Evolutionary conservation across 768 basidiomycete species (phyloP), one percentile per base, ranked within the genome.

Genomic region (Rhodotorula graminis): DNA sequence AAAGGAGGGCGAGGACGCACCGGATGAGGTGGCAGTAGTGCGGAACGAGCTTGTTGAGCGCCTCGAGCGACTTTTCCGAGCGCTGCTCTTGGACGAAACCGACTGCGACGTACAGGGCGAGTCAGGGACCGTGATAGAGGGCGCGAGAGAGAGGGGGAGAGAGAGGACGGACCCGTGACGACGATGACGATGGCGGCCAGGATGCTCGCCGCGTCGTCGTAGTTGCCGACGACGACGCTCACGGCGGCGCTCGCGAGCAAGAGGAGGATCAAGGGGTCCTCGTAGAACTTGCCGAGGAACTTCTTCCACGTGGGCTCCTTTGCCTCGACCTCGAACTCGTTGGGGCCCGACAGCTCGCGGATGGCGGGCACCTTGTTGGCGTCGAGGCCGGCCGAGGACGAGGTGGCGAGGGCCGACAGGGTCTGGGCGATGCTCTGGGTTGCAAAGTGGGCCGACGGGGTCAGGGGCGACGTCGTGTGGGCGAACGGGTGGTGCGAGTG

Each of bases 21-120:
- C 93, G 90, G 65, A 90, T 84, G 72, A 96, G 88, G 79, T 94
- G 92, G 79, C 93, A 95, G 80, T 95, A 92, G 80, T 98, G 94
- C 0, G 94, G 94, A 31, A 98, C 94, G 55, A 98, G 89, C 81
- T 94, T 96, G 83, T 93, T 96, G 47, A 98, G 84, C 0, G 94
- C 92, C 81, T 96, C 93, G 40, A 98, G 84, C 71, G 91, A 92
- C 82, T 96, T 88, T 80, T 97, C 94, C 2, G 95, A 97, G 46
- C 94, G 86, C 72, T 90, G 88, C 81, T 98, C 94, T 81, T 98
- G 94, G 44, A 98, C 88, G 79, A 97, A 98, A 18, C 92, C 95
- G 73, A 98, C 94, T 85, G 74, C 60, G 44, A 46, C 44, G 44
- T 2, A 12, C 11, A 46, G 44, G 3, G n/a, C n/a, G 27, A 18